phyloP scores from a whole-genome alignment of 352 stramenopile genomes.

The Phytopythium ostracodes region DNA sequence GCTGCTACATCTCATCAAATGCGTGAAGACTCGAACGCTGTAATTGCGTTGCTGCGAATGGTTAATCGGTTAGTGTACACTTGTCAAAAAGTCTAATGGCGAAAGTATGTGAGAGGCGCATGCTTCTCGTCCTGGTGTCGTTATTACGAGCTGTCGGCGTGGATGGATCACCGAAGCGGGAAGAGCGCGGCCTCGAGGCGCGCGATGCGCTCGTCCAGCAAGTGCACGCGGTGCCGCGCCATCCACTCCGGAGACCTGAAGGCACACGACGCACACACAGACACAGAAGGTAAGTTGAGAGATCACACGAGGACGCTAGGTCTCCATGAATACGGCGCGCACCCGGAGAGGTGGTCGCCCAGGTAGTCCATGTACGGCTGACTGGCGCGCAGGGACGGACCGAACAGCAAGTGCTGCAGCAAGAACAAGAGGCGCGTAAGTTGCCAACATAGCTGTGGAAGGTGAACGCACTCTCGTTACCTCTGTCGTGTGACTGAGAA shows the following conservation, averaged over 20 bases:
- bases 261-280: background rate
- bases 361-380: constrained; percentile 54
- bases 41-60: constrained; percentile 3
- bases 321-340: background rate
- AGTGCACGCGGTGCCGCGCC: constrained; percentile 25
- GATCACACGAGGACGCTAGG: background rate
- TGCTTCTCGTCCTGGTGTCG: background rate
- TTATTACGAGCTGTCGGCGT: background rate
- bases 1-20: background rate
- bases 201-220: constrained; percentile 39
- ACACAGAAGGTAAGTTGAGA: background rate
- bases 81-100: background rate
- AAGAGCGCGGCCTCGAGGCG: constrained; percentile 40
- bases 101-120: background rate
- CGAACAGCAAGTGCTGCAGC: constrained; percentile 38
- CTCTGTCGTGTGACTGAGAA: constrained; percentile 64
- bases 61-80: background rate
- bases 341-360: constrained; percentile 42
- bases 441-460: too few relatives aligned
- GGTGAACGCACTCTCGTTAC: constrained; percentile 7
- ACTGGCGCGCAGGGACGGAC: constrained; percentile 41
- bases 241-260: constrained; percentile 45
- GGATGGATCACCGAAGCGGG: constrained; percentile 4
- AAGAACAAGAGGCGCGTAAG: background rate
- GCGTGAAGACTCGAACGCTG: background rate